Evolutionary conservation across 2,329 filamentous ascomycete species (phyloP), one percentile per base, ranked within the genome.

Genomic region (Neoascochyta sp.): DNA sequence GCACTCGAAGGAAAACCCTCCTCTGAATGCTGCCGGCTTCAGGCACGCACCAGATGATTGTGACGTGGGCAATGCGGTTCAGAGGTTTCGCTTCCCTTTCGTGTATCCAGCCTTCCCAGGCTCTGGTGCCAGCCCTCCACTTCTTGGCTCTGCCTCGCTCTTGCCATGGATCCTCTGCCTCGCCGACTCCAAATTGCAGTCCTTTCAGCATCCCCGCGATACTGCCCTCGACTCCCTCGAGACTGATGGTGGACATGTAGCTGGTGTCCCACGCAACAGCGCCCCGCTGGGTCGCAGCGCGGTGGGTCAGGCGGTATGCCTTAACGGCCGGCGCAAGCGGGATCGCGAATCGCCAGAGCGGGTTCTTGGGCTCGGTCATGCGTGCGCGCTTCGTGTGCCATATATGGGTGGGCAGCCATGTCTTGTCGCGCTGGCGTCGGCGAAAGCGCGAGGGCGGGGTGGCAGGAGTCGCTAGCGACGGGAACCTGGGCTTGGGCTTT

Each of bases 301-400:
- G 79, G 67, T 96, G 88, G 0, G 86, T 92, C 24, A 86, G 79
- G 28, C 92, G 74, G 58, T 95, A 95, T 29, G 83, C 81, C 68
- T 98, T 98, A 55, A 87, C 81, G 16, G 84, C 93, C 0, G 90
- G 87, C 4, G 85, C 87, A 42, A 94, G 62, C 0, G 89, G 87
- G 14, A 96, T 69, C 1, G 86, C 79, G 62, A 95, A 95, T 22
- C 88, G 77, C 92, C 92, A 98, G n/a, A 92, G 64, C 3, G 86
- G 83, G 24, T 83, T 74, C 27, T 76, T 81, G 0, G 86, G 83
- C 6, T 78, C 74, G 1, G 88, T 88, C 85, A 98, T 93, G 38
- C 77, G 83, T 13, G 92, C 87, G 37, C 92, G 74, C 63, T 98
- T 98, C 3, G 90, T 81, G 64, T 95, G 89, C 76, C 85, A 98